Conservation (phyloP, 2,329 filamentous ascomycete species). For the Rutstroemia sp. region DNA sequence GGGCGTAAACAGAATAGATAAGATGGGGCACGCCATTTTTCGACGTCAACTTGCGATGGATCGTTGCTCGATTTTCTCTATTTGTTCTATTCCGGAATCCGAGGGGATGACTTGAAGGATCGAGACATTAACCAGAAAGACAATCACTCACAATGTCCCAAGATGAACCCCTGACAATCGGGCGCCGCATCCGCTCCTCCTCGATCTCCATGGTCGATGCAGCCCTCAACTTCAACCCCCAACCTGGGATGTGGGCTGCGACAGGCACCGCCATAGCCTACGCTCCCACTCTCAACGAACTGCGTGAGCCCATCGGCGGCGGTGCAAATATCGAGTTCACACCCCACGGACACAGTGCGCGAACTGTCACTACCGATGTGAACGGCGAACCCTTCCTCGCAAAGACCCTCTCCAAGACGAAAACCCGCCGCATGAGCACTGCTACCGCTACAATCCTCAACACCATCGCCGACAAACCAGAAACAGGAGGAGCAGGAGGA, state of each 20-base stretch:
- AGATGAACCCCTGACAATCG: not conserved
- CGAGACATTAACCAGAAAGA: too few relatives aligned
- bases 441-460: not conserved
- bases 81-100: too few relatives aligned
- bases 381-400: not conserved
- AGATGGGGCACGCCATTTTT: not conserved
- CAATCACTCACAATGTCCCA: not conserved
- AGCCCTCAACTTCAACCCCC: slow-evolving; percentile 16
- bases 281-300: slow-evolving; percentile 14
- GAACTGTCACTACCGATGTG: slow-evolving; percentile 18
- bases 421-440: not conserved
- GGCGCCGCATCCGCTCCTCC: slow-evolving; percentile 7
- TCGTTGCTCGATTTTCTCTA: too few relatives aligned
- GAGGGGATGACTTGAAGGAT: too few relatives aligned
- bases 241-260: slow-evolving; percentile 17
- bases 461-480: too few relatives aligned
- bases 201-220: slow-evolving; percentile 12
- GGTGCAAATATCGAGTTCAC: slow-evolving; percentile 19
- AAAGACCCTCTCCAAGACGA: not conserved
- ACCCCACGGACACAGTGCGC: slow-evolving; percentile 11
- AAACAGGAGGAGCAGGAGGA: not conserved
- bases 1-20: not conserved
- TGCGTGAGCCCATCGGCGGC: slow-evolving; percentile 14
- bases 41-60: too few relatives aligned
- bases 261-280: slow-evolving; percentile 16